Evolutionary conservation across 805 yeast genomes (phyloP).

Genomic region (Nematodospora valgi): DNA sequence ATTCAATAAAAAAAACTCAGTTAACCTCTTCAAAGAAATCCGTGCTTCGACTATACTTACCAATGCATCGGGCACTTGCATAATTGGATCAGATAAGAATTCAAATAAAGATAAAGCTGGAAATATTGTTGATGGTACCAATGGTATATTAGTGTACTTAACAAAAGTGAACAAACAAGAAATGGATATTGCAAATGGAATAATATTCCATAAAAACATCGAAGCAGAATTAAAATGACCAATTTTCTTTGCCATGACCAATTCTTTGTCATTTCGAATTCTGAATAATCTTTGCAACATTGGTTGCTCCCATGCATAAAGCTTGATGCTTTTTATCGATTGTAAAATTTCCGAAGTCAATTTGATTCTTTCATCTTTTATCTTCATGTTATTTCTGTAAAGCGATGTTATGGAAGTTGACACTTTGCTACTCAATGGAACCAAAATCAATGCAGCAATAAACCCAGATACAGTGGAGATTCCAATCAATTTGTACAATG

Average conservation of each 20-base stretch:
- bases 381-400: slow-evolving; percentile 36
- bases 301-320: slow-evolving; percentile 41
- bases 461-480: slow-evolving; percentile 33
- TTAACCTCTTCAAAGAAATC: slow-evolving; percentile 31
- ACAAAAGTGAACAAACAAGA: slow-evolving; percentile 28
- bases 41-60: slow-evolving; percentile 25
- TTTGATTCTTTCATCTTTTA: slow-evolving; percentile 32
- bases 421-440: slow-evolving; percentile 31
- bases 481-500: slow-evolving; percentile 33
- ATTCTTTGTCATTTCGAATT: slow-evolving; percentile 33
- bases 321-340: slow-evolving; percentile 36
- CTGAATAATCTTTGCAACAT: slow-evolving; percentile 28
- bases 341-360: slow-evolving; percentile 34
- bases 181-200: slow-evolving; percentile 33
- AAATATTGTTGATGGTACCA: slow-evolving; percentile 34
- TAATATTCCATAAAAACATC: slow-evolving; percentile 31
- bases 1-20: slow-evolving; percentile 26
- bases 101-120: slow-evolving; percentile 37
- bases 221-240: slow-evolving; percentile 31
- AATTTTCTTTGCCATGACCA: slow-evolving; percentile 21
- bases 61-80: slow-evolving; percentile 27
- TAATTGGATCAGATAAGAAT: slow-evolving; percentile 30
- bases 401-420: slow-evolving; percentile 43
- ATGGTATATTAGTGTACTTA: slow-evolving; percentile 17
- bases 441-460: slow-evolving; percentile 24